Percentiles rank a stretch among this genome's conserved stretches.
Evolutionary conservation across 2,329 filamentous ascomycete genomes (phyloP).

Genomic region (Ceratocystiopsis sp.): DNA sequence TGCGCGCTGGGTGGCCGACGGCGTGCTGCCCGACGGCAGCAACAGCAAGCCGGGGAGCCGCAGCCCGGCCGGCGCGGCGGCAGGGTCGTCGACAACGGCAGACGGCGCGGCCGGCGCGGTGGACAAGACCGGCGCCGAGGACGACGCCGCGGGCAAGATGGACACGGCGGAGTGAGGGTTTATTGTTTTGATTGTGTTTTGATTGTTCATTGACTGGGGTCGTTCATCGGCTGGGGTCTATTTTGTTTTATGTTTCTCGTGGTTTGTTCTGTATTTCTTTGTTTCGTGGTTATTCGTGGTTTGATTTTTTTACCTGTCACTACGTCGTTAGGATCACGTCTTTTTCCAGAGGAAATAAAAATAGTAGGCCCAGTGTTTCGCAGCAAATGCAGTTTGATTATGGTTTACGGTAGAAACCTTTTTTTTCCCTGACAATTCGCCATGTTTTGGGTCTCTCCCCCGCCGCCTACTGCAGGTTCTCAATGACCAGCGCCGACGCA

Average conservation of each 20-base stretch:
- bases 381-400: background rate
- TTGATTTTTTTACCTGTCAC: background rate
- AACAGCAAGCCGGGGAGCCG: background rate
- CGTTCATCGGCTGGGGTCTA: background rate
- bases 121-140: background rate
- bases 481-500: slow-evolving; percentile 83
- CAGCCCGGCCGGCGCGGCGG: background rate
- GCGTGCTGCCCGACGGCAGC: slow-evolving; percentile 10
- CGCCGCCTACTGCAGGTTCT: slow-evolving; percentile 41
- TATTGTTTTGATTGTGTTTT: background rate
- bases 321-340: background rate
- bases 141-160: background rate
- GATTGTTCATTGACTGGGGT: background rate
- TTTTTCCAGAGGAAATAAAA: background rate
- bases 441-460: background rate
- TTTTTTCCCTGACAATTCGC: too few species aligned
- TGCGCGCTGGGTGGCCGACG: slow-evolving; percentile 35
- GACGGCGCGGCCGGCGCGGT: background rate
- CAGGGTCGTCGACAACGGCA: background rate
- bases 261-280: background rate
- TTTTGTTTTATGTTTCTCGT: background rate
- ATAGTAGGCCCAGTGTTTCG: background rate
- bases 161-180: slow-evolving; percentile 3
- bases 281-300: background rate
- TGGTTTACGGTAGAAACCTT: background rate